Evolutionary conservation across 2,329 filamentous ascomycete genomes (phyloP).

Genomic region (Acrocalymma vagum): DNA sequence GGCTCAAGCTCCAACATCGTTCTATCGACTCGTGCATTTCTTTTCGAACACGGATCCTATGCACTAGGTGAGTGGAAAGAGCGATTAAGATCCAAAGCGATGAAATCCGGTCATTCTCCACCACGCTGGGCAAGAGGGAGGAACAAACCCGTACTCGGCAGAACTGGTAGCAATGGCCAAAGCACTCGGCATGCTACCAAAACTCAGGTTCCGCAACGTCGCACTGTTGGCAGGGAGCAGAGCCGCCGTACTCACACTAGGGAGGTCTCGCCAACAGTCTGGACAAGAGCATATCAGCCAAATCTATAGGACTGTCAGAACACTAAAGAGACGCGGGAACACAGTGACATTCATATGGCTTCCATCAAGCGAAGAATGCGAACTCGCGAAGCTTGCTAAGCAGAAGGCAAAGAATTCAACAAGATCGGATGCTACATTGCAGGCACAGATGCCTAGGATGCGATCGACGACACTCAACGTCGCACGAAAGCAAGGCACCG

Average conservation of each 20-base stretch:
- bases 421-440: constrained; percentile 6
- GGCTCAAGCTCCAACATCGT: too few species aligned
- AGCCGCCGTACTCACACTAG: constrained; percentile 16
- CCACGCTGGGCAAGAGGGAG: constrained; percentile 15
- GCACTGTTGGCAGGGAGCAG: constrained; percentile 13
- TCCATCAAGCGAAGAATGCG: constrained; percentile 16
- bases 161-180: constrained; percentile 13
- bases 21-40: too few species aligned
- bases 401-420: constrained; percentile 11
- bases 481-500: constrained; percentile 11
- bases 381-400: constrained; percentile 13
- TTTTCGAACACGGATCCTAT: too few species aligned
- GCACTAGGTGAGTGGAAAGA: constrained; percentile 15
- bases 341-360: constrained; percentile 15
- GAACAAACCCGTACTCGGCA: constrained; percentile 13
- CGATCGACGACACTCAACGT: constrained; percentile 14
- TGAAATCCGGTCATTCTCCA: constrained; percentile 14
- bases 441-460: constrained; percentile 13
- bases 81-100: constrained; percentile 13
- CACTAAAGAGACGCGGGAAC: constrained; percentile 13
- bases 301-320: constrained; percentile 10
- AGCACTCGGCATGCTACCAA: constrained; percentile 10
- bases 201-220: constrained; percentile 14
- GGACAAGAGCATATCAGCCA: constrained; percentile 12
- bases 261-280: constrained; percentile 13